These are phyloP conservation scores for Prunella vulgaris DNA, from an alignment of 257 asterid genomes.

Conservation along the genomic window DNA sequence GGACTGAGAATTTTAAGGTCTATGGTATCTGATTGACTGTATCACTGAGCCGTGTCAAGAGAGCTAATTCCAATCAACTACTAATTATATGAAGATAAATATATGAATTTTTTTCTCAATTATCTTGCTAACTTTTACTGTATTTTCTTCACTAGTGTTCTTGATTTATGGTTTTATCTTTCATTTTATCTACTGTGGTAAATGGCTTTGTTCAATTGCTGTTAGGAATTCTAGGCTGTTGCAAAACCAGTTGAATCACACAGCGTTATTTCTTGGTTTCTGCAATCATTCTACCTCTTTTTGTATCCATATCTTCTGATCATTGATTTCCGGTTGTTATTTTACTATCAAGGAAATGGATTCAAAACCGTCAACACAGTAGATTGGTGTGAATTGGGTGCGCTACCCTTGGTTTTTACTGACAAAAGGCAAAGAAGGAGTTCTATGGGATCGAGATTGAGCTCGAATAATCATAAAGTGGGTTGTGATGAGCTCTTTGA, in stretches of 20 bases:
- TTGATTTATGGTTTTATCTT: neutral
- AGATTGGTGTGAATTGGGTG: conserved; percentile 17
- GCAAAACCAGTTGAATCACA: neutral
- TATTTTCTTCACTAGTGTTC: neutral
- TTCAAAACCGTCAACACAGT: conserved; percentile 1
- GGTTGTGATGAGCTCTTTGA: conserved; percentile 36
- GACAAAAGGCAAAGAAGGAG: conserved; percentile 6
- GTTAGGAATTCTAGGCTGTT: neutral
- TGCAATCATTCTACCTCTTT: neutral
- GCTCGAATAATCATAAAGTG: conserved; percentile 38
- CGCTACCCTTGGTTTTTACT: conserved; percentile 16
- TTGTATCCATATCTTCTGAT: neutral
- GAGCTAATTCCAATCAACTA: conserved; percentile 1
- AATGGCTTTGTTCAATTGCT: neutral
- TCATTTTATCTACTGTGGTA: neutral
- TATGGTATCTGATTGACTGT: conserved; percentile 23
- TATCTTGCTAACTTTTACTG: neutral
- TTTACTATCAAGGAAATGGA: conserved; percentile 24
- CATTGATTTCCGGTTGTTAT: conserved; percentile 19
- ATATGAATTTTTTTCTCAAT: neutral
- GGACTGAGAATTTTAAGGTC: conserved; percentile 9
- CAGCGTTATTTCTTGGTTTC: neutral
- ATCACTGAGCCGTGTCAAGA: conserved; percentile 2
- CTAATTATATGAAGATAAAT: neutral
- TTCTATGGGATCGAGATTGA: conserved; percentile 74